Evolutionary conservation across 352 stramenopile species (phyloP), one percentile per base, ranked within the genome.

Genomic region (Pythium grandisporangium): DNA sequence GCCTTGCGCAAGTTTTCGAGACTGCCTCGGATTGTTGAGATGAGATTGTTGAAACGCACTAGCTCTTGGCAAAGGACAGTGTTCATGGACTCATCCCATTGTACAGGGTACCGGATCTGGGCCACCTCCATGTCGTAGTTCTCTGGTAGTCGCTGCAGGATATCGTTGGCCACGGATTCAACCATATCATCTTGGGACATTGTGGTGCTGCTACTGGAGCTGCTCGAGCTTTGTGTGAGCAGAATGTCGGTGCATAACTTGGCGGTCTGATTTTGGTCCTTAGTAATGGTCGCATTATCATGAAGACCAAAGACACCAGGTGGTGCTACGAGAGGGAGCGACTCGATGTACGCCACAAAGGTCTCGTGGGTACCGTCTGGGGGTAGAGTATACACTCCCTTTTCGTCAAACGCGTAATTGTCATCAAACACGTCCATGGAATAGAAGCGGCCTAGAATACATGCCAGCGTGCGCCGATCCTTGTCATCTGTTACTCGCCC

Each of bases 41-140:
- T 63, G 23, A 98, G 67, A 48, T 93, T 93, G 46, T 98, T 96
- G 55, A 98, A 97, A 3, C 89, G 84, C 29, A 89, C 73, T 25
- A 98, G 75, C 53, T 97, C 90, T 61, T 97, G 90, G 45, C 84
- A 96, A 4, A 96, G 59, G 25, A 97, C 87, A 1, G 87, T 96
- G 66, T 97, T 97, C 87, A 97, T 96, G 14, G 74, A 93, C 55
- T 96, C 84, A 33, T 96, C 80, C 86, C 84, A 97, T 5, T 80
- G 67, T 30, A 96, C 84, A 0, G 85, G 87, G 54, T 96, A 96
- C 24, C 85, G 76, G 32, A 96, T 83, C 53, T 96, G 82, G 16
- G 86, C 88, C 12, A 91, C 68, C 47, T 97, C 85, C 81, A 96
- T 95, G 66, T 97, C 88, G 40, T 91, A 97, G 35, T 93, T 92